Percentiles rank a stretch among this genome's conserved stretches.
These are phyloP conservation scores for Chloranthus sessilifolius DNA, from an alignment of 164 flowering plant species.

Conservation along the genomic window DNA sequence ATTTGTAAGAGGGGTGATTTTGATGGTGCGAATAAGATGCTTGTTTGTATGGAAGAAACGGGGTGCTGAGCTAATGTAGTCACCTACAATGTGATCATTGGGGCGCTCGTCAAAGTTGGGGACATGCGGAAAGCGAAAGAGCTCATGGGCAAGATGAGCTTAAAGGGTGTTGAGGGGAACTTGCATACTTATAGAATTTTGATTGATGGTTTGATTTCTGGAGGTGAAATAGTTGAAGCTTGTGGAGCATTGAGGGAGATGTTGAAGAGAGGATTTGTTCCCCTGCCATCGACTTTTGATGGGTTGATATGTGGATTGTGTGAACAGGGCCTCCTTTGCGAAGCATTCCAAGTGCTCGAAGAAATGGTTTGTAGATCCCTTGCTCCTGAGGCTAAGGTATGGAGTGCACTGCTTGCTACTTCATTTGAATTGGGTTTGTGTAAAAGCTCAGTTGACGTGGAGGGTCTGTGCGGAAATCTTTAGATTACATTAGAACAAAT, in stretches of 20 bases:
- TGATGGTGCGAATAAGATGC: conserved; percentile 44
- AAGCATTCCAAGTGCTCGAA: conserved; percentile 37
- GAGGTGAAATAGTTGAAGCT: conserved; percentile 45
- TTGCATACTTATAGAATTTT: conserved; percentile 37
- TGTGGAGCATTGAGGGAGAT: conserved; percentile 37
- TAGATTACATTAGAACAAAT: not conserved
- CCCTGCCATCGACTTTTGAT: conserved; percentile 30
- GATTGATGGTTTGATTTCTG: conserved; percentile 37
- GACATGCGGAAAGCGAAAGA: conserved; percentile 32
- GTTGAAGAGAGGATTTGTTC: conserved; percentile 27
- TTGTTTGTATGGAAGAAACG: conserved; percentile 49
- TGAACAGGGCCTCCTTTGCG: conserved; percentile 16
- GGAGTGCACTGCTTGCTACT: conserved; percentile 44
- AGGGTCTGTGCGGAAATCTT: conserved; percentile 5
- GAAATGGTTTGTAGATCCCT: conserved; percentile 22
- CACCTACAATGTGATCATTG: conserved; percentile 44
- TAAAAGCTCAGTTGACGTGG: conserved; percentile 11
- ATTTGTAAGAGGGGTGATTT: conserved; percentile 53
- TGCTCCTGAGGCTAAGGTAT: conserved; percentile 39
- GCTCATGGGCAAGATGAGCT: conserved; percentile 38
- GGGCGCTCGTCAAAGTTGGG: conserved; percentile 33
- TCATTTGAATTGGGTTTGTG: conserved; percentile 14
- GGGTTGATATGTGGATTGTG: conserved; percentile 40
- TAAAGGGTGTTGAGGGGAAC: conserved; percentile 36
- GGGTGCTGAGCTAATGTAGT: conserved; percentile 58